Evolutionary conservation across 352 stramenopile genomes (phyloP).

Genomic region (Globisporangium cystogenes): DNA sequence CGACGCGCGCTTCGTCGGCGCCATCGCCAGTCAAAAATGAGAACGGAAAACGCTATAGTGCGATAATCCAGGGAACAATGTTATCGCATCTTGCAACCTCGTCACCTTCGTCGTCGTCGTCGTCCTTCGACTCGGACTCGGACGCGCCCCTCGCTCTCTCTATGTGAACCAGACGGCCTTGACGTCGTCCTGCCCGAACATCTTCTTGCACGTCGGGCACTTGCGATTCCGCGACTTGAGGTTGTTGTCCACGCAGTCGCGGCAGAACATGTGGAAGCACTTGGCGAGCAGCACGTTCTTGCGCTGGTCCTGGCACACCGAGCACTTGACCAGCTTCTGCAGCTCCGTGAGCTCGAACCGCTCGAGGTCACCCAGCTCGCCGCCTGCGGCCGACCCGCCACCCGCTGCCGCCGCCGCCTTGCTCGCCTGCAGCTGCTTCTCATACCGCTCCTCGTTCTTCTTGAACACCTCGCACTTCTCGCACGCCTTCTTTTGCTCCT

Average conservation of each 20-base stretch:
- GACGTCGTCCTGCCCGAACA: conserved; percentile 87
- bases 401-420: conserved; percentile 17
- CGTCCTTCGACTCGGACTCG: too few relatives aligned
- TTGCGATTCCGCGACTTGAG: conserved; percentile 87
- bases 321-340: conserved; percentile 82
- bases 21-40: background rate
- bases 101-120: too few relatives aligned
- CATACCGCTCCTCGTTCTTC: conserved; percentile 47
- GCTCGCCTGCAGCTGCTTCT: conserved; percentile 35
- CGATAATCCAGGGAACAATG: background rate
- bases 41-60: background rate
- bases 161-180: conserved; percentile 85
- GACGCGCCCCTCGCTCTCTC: background rate
- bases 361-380: conserved; percentile 62
- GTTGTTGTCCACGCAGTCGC: conserved; percentile 84
- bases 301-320: conserved; percentile 76
- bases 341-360: conserved; percentile 77
- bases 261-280: conserved; percentile 88
- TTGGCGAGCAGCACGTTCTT: conserved; percentile 89
- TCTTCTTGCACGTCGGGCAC: conserved; percentile 88
- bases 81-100: too few relatives aligned
- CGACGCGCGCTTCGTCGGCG: background rate
- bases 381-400: conserved; percentile 20
- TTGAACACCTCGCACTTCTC: conserved; percentile 45
- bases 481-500: conserved; percentile 51